A percentile compares a stretch with the other conserved stretches of the same genome.
These are phyloP conservation scores for Umbellularia californica DNA, from an alignment of 164 flowering plant genomes.

Conservation along the genomic window DNA sequence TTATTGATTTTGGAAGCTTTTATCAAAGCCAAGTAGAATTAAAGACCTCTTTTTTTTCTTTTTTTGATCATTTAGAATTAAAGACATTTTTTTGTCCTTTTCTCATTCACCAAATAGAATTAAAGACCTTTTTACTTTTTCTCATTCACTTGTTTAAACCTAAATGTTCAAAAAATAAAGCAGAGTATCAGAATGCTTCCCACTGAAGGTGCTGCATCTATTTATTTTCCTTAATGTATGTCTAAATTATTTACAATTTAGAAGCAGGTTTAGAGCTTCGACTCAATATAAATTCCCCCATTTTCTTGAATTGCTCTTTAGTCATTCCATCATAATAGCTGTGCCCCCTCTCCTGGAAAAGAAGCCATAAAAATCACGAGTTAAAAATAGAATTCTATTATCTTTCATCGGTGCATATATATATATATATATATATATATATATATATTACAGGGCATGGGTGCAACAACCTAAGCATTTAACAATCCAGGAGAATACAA, in stretches of 20 bases:
- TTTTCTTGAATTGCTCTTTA: slow-evolving; percentile 79
- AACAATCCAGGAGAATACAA: no score
- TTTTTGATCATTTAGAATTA: no score
- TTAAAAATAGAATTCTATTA: neutral
- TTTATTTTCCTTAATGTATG: neutral
- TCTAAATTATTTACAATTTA: slow-evolving; percentile 46
- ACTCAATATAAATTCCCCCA: slow-evolving; percentile 84
- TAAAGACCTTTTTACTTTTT: no score
- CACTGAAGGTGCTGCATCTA: neutral
- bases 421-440: neutral
- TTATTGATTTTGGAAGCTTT: no score
- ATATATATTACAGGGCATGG: neutral
- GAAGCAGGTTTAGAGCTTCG: slow-evolving; percentile 64
- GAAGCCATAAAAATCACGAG: neutral
- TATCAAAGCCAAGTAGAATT: no score
- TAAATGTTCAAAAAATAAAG: no score
- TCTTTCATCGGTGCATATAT: neutral
- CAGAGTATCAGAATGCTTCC: neutral
- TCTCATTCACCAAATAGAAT: no score
- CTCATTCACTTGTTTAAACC: no score
- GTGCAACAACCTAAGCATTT: neutral
- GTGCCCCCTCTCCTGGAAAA: slow-evolving; percentile 73
- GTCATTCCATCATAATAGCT: slow-evolving; percentile 76
- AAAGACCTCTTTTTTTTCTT: no score
- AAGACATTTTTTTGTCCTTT: no score